Evolutionary conservation across 495 filamentous ascomycete genomes (phyloP).

Genomic region (Penicillium mononematosum): DNA sequence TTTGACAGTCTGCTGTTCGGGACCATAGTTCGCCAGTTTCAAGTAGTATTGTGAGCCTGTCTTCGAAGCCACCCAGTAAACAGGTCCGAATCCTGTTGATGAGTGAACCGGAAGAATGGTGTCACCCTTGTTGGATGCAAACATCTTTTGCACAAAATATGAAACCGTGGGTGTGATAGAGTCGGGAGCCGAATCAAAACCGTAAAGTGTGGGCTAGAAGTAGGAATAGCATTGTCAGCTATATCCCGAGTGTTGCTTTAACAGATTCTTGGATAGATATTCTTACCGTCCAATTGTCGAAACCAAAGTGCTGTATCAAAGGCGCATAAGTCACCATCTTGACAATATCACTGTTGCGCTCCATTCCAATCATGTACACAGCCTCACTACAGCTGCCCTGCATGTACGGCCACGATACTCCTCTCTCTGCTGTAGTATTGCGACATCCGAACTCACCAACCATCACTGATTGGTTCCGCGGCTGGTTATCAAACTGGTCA

Average conservation of each 20-base stretch:
- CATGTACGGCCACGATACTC: conserved; percentile 45
- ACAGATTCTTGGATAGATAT: neutral
- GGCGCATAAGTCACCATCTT: conserved; percentile 55
- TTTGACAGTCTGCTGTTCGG: conserved; percentile 22
- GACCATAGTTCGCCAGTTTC: conserved; percentile 37
- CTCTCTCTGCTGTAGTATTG: conserved; percentile 42
- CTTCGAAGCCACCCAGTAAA: conserved; percentile 59
- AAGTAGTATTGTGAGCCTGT: conserved; percentile 33
- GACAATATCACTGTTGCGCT: conserved; percentile 62
- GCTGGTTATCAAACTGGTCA: conserved; percentile 53
- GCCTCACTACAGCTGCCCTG: conserved; percentile 63
- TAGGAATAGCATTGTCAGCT: neutral
- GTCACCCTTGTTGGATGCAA: conserved; percentile 53
- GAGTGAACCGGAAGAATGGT: conserved; percentile 51
- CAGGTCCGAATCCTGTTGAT: conserved; percentile 45
- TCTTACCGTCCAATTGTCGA: conserved; percentile 42
- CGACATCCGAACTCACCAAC: conserved; percentile 58
- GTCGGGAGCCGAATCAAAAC: conserved; percentile 48
- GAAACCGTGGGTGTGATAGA: conserved; percentile 39
- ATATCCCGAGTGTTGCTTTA: neutral
- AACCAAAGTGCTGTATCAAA: conserved; percentile 45
- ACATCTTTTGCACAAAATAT: conserved; percentile 47
- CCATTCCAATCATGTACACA: conserved; percentile 64
- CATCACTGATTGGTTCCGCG: conserved; percentile 44
- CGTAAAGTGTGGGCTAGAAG: conserved; percentile 36